Evolutionary conservation across 257 asterid species (phyloP).

Genomic region (Jaltomata sinuosa): DNA sequence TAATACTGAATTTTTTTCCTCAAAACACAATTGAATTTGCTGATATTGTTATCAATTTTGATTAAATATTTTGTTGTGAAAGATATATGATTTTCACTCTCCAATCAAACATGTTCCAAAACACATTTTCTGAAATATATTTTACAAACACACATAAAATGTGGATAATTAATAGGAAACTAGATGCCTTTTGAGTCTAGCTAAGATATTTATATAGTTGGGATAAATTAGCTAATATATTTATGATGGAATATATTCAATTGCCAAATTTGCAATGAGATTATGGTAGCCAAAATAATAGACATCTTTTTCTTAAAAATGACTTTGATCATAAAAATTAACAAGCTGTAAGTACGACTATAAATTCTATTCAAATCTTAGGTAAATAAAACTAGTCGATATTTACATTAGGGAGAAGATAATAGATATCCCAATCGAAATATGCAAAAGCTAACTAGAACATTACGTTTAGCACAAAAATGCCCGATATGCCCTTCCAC

Average conservation of each 20-base stretch:
- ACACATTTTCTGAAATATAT: not conserved
- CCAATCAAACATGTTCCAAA: not conserved
- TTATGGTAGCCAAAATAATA: not conserved
- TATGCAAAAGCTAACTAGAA: not conserved
- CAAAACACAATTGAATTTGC: not conserved
- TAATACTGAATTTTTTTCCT: too few relatives aligned
- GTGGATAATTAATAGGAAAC: too few relatives aligned
- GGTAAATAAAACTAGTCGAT: not conserved
- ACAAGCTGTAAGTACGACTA: not conserved
- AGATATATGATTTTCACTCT: not conserved
- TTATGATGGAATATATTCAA: not conserved
- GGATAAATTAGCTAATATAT: too few relatives aligned
- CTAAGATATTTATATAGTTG: too few relatives aligned
- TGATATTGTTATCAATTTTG: not conserved
- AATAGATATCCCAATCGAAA: not conserved
- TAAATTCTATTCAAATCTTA: not conserved
- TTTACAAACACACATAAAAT: not conserved
- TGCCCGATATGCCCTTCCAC: not conserved
- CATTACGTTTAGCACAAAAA: not conserved
- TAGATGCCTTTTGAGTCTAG: too few relatives aligned
- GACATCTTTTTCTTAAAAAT: not conserved
- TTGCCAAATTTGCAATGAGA: not conserved
- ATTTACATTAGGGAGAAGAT: not conserved
- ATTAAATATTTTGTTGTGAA: not conserved
- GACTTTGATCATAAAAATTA: not conserved